Base-by-base conservation (phyloP, 345 rosid genomes). In the Jatropha curcas region DNA sequence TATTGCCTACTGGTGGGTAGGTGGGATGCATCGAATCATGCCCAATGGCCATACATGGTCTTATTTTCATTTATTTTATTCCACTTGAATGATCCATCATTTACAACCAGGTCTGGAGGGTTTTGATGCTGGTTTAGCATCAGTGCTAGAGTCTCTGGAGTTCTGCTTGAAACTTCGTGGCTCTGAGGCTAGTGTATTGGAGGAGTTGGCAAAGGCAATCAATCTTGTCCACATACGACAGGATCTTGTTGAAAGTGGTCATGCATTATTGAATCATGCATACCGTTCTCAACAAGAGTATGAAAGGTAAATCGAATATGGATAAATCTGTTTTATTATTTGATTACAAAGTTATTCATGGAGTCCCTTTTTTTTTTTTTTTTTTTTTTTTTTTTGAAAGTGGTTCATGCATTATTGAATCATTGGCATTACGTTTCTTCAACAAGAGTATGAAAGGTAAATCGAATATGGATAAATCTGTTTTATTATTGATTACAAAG, bases 371-470 rank as follows among this genome's bases (percentile, higher is more conserved):
- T 25, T 67, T 74, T 39, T 67, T 19, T 25, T 45, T 50, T n/a
- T n/a, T n/a, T n/a, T n/a, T n/a, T n/a, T n/a, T n/a, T n/a, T n/a
- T n/a, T n/a, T n/a, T 89, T 75, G 97, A 92, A 82, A 92, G 97
- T 83, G 96, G 98, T 30, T n/a, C 90, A 80, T 85, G 64, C 93
- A 52, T 77, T 90, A 67, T 79, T 89, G 76, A 88, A 89, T 71
- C 94, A 92, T 73, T n/a, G n/a, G 97, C 98, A 46, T 89, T 86
- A 70, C 86, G 77, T 52, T 89, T n/a, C n/a, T 92, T 62, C 92
- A 90, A 77, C 96, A 94, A 84, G 97, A 92, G 75, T 92, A 90
- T 73, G 93, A 89, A 79, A 94, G 93, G 97, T 94, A 84, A 72
- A 71, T 34, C 63, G 52, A 34, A 62, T 43, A 48, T 74, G 12